Base-by-base conservation (phyloP, 164 flowering plant genomes). In the Magnolia changhungtana region DNA sequence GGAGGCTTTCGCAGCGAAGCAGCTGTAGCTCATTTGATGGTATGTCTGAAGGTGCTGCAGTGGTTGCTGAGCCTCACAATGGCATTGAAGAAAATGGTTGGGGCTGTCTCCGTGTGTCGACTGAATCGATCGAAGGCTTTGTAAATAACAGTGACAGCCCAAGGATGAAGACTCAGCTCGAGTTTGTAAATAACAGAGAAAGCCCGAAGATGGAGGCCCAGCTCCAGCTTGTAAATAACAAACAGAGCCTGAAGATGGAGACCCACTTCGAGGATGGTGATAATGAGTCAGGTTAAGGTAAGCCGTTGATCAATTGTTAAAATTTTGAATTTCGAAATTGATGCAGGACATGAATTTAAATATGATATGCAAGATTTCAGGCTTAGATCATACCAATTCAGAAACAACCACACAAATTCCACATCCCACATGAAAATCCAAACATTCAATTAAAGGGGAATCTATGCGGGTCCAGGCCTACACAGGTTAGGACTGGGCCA, bases 161-260 rank as follows among this genome's bases (percentile, higher is more conserved):
- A 52, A 70, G 74, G 69, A 29, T 75, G 79, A 80, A 74, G 52
- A 82, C 81, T 78, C 83, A 37, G 83, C 81, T 78, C 64, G 82
- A 78, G 80, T 71, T 23, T 89, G 90, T 89, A 89, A 82, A 89
- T 87, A 87, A 82, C 80, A 84, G 81, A 74, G 86, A 82, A 80
- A 79, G 74, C 80, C 81, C 72, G 55, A 82, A 76, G 71, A 73
- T 61, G 82, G 90, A 83, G 78, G 79, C 80, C 77, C 82, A 81
- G 77, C 83, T 82, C 75, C 78, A 85, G 81, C 72, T 74, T 90
- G 91, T 90, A 86, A 82, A 90, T 87, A 79, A 84, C 79, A 78
- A 61, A 67, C 83, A 76, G 76, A 80, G 80, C 80, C 80, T 76
- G 83, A 85, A 77, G 75, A 78, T 75, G 86, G 89, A 84, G 84